Conservation (phyloP, 2,329 filamentous ascomycete species). For the Torrubiella hemipterigena region DNA sequence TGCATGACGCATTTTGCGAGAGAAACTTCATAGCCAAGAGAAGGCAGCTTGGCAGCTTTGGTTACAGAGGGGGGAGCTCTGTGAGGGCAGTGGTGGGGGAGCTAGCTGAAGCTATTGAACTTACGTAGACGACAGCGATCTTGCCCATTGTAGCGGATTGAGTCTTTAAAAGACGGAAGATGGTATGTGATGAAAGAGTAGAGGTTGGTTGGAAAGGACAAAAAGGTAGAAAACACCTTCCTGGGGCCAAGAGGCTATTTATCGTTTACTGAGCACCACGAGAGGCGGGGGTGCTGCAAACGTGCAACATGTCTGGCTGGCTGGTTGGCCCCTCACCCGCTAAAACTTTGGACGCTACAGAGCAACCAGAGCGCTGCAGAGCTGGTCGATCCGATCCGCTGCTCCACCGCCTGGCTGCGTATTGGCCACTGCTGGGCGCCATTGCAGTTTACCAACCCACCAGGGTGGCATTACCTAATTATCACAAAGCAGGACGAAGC, state of each 20-base stretch:
- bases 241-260: no score
- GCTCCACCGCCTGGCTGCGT: not conserved
- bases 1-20: not conserved
- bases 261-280: not conserved
- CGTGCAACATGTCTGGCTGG: not conserved
- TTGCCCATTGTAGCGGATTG: slow-evolving; percentile 58
- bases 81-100: slow-evolving; percentile 1
- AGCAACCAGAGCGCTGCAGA: not conserved
- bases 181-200: slow-evolving; percentile 17
- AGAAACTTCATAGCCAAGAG: slow-evolving; percentile 7
- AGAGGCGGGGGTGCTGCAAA: not conserved
- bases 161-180: no score
- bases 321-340: not conserved
- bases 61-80: slow-evolving; percentile 4
- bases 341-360: not conserved
- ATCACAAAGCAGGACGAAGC: slow-evolving; percentile 15
- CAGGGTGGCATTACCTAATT: slow-evolving; percentile 15
- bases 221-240: not conserved
- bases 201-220: not conserved
- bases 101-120: slow-evolving; percentile 20
- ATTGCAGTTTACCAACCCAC: not conserved
- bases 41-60: not conserved
- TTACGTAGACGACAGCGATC: slow-evolving; percentile 80
- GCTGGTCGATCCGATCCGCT: not conserved
- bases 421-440: not conserved